Percentiles rank a stretch among this genome's conserved stretches.
These are phyloP conservation scores for Medicago arabica DNA, from an alignment of 306 rosid genomes.

Conservation along the genomic window DNA sequence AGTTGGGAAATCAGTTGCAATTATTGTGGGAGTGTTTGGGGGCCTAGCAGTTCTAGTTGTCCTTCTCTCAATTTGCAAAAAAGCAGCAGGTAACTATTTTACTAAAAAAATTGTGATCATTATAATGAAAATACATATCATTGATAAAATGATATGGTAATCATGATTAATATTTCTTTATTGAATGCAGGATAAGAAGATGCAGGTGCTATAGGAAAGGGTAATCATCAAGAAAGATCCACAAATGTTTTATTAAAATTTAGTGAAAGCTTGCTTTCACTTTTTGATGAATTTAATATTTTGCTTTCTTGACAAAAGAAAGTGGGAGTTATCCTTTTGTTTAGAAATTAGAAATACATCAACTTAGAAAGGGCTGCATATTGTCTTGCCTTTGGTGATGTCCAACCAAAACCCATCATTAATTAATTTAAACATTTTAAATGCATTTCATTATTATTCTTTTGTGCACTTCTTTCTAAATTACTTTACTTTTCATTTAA, in stretches of 20 bases:
- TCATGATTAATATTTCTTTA: slow-evolving; percentile 24
- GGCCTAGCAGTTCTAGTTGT: slow-evolving; percentile 78
- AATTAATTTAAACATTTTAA: slow-evolving; percentile 18
- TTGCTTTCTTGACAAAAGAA: slow-evolving; percentile 44
- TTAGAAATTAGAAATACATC: slow-evolving; percentile 56
- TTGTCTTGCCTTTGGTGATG: slow-evolving; percentile 49
- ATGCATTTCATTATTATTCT: background rate
- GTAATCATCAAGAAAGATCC: slow-evolving; percentile 47
- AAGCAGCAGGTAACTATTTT: slow-evolving; percentile 60
- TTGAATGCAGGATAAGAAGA: slow-evolving; percentile 52
- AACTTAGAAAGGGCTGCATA: slow-evolving; percentile 52
- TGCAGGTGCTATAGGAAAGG: slow-evolving; percentile 30
- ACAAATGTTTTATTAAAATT: slow-evolving; percentile 44
- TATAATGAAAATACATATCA: slow-evolving; percentile 12
- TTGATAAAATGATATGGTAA: slow-evolving; percentile 29
- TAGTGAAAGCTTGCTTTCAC: slow-evolving; percentile 43
- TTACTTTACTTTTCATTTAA: background rate
- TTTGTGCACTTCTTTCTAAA: background rate
- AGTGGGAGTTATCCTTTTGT: slow-evolving; percentile 44
- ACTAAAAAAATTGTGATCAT: background rate
- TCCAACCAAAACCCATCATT: slow-evolving; percentile 49
- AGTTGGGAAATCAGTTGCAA: slow-evolving; percentile 81
- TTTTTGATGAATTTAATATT: slow-evolving; percentile 47
- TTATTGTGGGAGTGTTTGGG: slow-evolving; percentile 75
- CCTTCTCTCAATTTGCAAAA: slow-evolving; percentile 85